phyloP scores from a whole-genome alignment of 768 basidiomycete species.

The Auricularia sp. region DNA sequence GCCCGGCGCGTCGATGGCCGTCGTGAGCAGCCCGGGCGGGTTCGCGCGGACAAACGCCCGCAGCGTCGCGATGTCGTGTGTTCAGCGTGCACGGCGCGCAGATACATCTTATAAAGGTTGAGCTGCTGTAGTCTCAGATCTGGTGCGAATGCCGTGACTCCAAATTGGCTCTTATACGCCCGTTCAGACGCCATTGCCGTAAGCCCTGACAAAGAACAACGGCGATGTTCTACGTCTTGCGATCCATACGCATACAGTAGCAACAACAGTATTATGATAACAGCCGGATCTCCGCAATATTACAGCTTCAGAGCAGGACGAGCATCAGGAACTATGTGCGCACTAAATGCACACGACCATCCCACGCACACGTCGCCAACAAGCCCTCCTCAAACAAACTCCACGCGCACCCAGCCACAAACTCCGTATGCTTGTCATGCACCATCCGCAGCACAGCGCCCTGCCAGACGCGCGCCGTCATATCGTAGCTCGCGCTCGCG shows the following conservation, averaged over 20 bases:
- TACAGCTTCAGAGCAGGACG: too few species aligned
- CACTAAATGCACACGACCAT: constrained; percentile 20
- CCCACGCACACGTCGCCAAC: constrained; percentile 89
- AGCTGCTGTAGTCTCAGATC: too few species aligned
- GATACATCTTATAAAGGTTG: constrained; percentile 23
- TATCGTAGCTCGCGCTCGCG: constrained; percentile 73
- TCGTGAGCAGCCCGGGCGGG: constrained; percentile 30
- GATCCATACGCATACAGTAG: too few species aligned
- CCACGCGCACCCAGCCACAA: constrained; percentile 87
- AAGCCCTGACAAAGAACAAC: too few species aligned
- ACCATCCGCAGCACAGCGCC: constrained; percentile 26
- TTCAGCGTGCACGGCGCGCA: constrained; percentile 30
- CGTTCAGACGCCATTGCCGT: too few species aligned
- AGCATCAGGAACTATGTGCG: too few species aligned
- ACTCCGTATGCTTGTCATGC: constrained; percentile 87
- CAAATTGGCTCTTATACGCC: too few species aligned
- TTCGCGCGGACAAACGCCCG: constrained; percentile 24
- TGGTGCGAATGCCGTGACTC: too few species aligned
- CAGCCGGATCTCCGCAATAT: too few species aligned
- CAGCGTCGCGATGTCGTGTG: constrained; percentile 21
- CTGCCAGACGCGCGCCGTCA: constrained; percentile 80
- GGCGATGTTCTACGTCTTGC: too few species aligned
- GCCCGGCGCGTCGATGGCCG: too few species aligned
- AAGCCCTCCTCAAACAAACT: constrained; percentile 84
- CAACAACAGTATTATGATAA: too few species aligned